Evolutionary conservation across 306 rosid genomes (phyloP).

Genomic region (Quercus wislizeni): DNA sequence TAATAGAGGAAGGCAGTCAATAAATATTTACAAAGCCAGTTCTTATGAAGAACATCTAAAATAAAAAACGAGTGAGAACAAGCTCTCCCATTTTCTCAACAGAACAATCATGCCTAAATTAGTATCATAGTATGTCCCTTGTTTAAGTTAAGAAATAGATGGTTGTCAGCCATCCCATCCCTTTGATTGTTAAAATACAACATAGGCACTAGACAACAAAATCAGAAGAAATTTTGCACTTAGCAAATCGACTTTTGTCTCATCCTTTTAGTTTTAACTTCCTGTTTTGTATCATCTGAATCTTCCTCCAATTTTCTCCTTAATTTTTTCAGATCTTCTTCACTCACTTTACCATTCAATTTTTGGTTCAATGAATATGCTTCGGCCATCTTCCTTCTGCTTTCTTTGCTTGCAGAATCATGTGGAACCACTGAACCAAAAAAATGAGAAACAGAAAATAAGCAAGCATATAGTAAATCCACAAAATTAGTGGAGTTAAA

Average conservation of each 20-base stretch:
- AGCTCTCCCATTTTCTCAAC: no score
- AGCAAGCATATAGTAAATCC: slow-evolving; percentile 7
- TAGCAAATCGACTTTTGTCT: slow-evolving; percentile 41
- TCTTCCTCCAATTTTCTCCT: slow-evolving; percentile 56
- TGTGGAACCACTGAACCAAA: slow-evolving; percentile 79
- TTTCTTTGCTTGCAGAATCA: slow-evolving; percentile 80
- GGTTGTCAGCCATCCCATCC: no score
- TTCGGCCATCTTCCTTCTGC: slow-evolving; percentile 66
- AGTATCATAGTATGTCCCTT: no score
- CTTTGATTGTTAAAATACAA: no score
- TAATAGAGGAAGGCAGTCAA: no score
- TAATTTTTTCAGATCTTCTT: slow-evolving; percentile 52
- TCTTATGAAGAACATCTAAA: no score
- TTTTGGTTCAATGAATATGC: slow-evolving; percentile 75
- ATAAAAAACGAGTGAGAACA: no score
- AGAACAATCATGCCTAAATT: no score
- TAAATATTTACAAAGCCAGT: no score
- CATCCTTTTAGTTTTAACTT: slow-evolving; percentile 39
- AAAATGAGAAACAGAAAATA: not conserved
- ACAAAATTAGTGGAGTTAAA: not conserved
- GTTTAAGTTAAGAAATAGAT: no score
- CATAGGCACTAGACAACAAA: not conserved
- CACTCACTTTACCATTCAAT: slow-evolving; percentile 58
- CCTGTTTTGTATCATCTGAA: slow-evolving; percentile 34
- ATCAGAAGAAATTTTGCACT: slow-evolving; percentile 2